Evolutionary conservation across 2,329 filamentous ascomycete species (phyloP).

Genomic region (Neocatenulostroma microsporum): DNA sequence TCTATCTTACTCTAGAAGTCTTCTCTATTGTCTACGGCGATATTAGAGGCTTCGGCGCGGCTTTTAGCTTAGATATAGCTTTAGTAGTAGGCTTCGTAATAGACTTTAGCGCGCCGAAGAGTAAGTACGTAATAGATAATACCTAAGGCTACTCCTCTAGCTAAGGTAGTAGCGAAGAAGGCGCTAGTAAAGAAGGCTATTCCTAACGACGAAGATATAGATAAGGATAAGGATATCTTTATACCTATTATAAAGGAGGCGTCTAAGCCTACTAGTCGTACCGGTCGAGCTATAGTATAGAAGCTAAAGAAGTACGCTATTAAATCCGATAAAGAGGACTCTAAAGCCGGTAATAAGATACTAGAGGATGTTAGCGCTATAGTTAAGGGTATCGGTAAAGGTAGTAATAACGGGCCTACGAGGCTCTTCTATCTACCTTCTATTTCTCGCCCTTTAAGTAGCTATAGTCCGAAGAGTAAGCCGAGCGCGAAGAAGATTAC

Average conservation of each 20-base stretch:
- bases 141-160: too few species aligned
- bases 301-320: constrained; percentile 39
- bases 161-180: constrained; percentile 32
- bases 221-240: constrained; percentile 41
- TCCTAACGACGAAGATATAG: constrained; percentile 10
- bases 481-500: constrained; percentile 36
- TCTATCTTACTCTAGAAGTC: constrained; percentile 41
- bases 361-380: constrained; percentile 80
- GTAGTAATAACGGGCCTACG: constrained; percentile 46
- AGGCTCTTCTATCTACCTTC: constrained; percentile 55
- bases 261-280: constrained; percentile 33
- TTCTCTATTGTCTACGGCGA: constrained; percentile 43
- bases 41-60: constrained; percentile 35
- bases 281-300: constrained; percentile 37
- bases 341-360: constrained; percentile 59
- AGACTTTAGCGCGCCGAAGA: constrained; percentile 31
- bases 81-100: constrained; percentile 32
- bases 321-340: constrained; percentile 31
- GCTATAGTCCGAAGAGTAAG: constrained; percentile 44
- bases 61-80: too few species aligned
- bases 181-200: too few species aligned
- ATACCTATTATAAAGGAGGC: constrained; percentile 37
- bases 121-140: constrained; percentile 37
- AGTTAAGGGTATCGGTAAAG: constrained; percentile 76
- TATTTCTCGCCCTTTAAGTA: constrained; percentile 62